A percentile compares a stretch with the other conserved stretches of the same genome.
Conservation (phyloP, 176 grass and related monocot species). For the Phyllostachys edulis region DNA sequence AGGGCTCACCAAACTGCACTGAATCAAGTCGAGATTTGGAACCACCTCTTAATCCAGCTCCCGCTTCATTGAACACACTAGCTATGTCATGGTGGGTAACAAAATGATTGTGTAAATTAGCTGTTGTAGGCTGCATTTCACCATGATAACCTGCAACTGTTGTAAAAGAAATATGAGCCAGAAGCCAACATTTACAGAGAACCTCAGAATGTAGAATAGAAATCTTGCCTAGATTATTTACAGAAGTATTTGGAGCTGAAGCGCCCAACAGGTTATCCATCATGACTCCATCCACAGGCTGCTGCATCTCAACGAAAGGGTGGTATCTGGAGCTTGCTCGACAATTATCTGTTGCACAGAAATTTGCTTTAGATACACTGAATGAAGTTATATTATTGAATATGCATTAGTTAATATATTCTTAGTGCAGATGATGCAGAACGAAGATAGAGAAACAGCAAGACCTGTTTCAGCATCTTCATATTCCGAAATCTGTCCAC, state of each 20-base stretch:
- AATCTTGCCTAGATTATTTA: constrained; percentile 72
- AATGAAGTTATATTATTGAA: constrained; percentile 61
- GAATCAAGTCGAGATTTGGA: constrained; percentile 53
- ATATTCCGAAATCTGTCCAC: constrained; percentile 91
- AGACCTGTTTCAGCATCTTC: constrained; percentile 99
- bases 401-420: constrained; percentile 61
- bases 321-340: constrained; percentile 91
- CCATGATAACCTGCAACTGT: constrained; percentile 60
- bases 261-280: constrained; percentile 49
- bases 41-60: constrained; percentile 44
- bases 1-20: constrained; percentile 51
- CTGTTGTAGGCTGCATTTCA: constrained; percentile 45
- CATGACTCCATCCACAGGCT: constrained; percentile 79
- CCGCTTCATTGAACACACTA: constrained; percentile 56
- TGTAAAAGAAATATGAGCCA: constrained; percentile 39
- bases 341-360: constrained; percentile 94
- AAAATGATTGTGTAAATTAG: constrained; percentile 54
- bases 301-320: constrained; percentile 96
- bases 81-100: constrained; percentile 50
- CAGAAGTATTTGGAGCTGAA: constrained; percentile 47
- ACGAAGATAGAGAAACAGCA: constrained; percentile 58
- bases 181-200: background rate
- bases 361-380: constrained; percentile 91
- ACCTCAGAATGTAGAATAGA: constrained; percentile 25
- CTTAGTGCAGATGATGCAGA: constrained; percentile 57